These are phyloP conservation scores for Cyberlindnera xylosilytica DNA, from an alignment of 805 yeast genomes.

Conservation along the genomic window DNA sequence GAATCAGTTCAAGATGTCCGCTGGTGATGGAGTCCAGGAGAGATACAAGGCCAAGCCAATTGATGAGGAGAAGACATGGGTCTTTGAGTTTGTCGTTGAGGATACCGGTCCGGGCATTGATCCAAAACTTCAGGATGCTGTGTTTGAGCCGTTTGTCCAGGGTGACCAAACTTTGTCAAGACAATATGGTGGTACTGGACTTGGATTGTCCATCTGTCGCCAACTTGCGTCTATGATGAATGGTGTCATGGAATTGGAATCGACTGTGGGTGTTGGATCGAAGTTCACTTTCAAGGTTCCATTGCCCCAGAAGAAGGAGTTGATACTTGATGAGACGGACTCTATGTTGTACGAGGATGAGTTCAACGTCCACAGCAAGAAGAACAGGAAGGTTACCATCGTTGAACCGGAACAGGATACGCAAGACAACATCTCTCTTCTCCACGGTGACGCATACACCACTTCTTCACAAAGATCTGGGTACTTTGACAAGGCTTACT, in stretches of 20 bases:
- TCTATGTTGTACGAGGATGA: constrained; percentile 59
- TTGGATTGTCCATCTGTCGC: constrained; percentile 85
- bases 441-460: constrained; percentile 7
- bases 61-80: constrained; percentile 33
- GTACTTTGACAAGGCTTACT: constrained; percentile 18
- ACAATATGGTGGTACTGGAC: constrained; percentile 93
- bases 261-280: constrained; percentile 79
- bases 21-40: constrained; percentile 17
- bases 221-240: constrained; percentile 90
- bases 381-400: constrained; percentile 44
- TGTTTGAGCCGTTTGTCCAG: constrained; percentile 95
- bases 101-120: constrained; percentile 97
- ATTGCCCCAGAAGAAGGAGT: constrained; percentile 48
- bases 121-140: constrained; percentile 71
- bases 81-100: constrained; percentile 61
- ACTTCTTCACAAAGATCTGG: constrained; percentile 14
- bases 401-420: constrained; percentile 22
- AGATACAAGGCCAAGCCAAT: constrained; percentile 22
- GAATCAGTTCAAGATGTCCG: constrained; percentile 35
- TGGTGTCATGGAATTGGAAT: constrained; percentile 74
- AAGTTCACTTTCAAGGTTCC: constrained; percentile 81
- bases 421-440: not conserved
- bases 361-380: constrained; percentile 53
- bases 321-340: constrained; percentile 29
- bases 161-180: constrained; percentile 93